Evolutionary conservation across 306 rosid species (phyloP), one percentile per base, ranked within the genome.

Genomic region (Castanea sativa): DNA sequence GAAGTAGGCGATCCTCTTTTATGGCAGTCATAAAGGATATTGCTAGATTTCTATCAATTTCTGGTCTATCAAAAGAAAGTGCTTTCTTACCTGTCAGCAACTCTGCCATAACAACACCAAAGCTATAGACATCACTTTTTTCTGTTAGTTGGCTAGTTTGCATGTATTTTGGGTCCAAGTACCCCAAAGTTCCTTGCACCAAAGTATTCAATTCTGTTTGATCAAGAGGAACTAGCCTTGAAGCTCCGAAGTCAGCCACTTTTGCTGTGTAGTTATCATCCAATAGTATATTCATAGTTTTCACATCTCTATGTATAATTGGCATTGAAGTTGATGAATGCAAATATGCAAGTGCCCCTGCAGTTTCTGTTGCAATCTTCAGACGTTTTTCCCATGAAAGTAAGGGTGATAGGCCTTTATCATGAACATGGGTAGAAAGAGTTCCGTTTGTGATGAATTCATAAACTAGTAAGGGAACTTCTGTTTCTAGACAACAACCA

Each of bases 121-220:
- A 90, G 7, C 91, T 90, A 61, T 86, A 88, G 0, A 90, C 90
- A 27, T 87, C 93, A 63, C 93, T 90, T 29, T 90, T 90, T 19
- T 82, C 85, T 9, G 86, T 87, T 53, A 90, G 71, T 3, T 84
- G 86, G 56, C 91, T 86, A 14, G 89, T 86, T 0, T 61, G 83
- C 20, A 88, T 63, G 55, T 88, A 88, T 56, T 87, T 83, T 0
- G 88, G 91, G n/a, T 87, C 89, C 5, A 89, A 82, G 57, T 89
- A 89, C 5, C 89, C 91, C 0, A 87, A 18, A 18, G 93, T 87
- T 15, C 91, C 93, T 20, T 89, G 89, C 49, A 89, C 91, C 77
- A 89, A 64, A 1, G 89, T 89, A 1, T 81, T 74, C 32, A 89
- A 11, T 4, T 87, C 76, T 32, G 60, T 32, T 49, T 79, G 78